Conservation (phyloP, 2,329 filamentous ascomycete genomes). For the Colletotrichum sp. region DNA sequence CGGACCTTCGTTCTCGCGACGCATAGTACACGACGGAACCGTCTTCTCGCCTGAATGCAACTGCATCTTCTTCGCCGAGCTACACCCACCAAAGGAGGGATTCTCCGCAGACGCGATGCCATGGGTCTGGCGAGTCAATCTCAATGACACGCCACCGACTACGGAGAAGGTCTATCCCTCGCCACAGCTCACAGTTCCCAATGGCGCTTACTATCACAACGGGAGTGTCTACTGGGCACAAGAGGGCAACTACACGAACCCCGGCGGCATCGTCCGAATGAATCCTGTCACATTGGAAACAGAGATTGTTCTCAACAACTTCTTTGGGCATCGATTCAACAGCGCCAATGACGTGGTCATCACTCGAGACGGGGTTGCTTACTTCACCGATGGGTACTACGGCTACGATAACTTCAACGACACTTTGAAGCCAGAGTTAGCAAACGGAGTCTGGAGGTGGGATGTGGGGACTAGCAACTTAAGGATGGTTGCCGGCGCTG, state of each 20-base stretch:
- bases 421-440: slow-evolving; percentile 20
- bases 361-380: slow-evolving; percentile 14
- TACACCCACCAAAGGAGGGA: slow-evolving; percentile 18
- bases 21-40: slow-evolving; percentile 18
- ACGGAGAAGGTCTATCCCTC: slow-evolving; percentile 22
- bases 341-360: slow-evolving; percentile 24
- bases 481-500: slow-evolving; percentile 18
- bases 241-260: slow-evolving; percentile 20
- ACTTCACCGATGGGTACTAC: slow-evolving; percentile 24
- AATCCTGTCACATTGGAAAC: slow-evolving; percentile 12
- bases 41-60: slow-evolving; percentile 23
- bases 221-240: slow-evolving; percentile 22
- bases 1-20: slow-evolving; percentile 9
- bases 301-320: slow-evolving; percentile 21
- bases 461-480: slow-evolving; percentile 14
- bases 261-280: slow-evolving; percentile 19
- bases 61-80: slow-evolving; percentile 21
- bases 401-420: slow-evolving; percentile 24
- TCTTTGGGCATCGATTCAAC: slow-evolving; percentile 23
- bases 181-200: slow-evolving; percentile 20
- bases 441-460: slow-evolving; percentile 24
- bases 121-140: slow-evolving; percentile 20
- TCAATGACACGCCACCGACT: background rate
- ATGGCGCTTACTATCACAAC: slow-evolving; percentile 23
- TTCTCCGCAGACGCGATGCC: slow-evolving; percentile 17